Evolutionary conservation across 2,329 filamentous ascomycete genomes (phyloP), one percentile per base, ranked within the genome.

Genomic region (Aureobasidium namibiae): DNA sequence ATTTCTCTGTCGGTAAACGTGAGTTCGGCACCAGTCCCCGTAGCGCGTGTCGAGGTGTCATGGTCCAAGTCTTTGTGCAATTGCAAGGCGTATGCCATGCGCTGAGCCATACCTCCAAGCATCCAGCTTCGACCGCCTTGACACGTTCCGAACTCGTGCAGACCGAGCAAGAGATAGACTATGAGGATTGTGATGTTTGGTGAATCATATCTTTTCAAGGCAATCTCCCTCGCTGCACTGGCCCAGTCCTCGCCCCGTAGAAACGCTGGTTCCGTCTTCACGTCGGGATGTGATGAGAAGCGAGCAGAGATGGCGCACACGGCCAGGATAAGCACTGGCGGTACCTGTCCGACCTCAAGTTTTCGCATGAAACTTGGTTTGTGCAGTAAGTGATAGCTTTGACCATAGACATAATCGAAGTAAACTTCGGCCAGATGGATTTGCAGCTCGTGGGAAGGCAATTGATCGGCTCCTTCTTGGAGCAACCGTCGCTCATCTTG

Each of bases 361-460:
- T 90, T 90, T 61, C 92, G 83, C 88, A 97, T 96, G 71, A 95
- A 97, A 70, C 92, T 97, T 38, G 94, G 92, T 70, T 96, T 97
- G 74, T 99, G 94, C 10, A 99, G 82, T 21, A 99, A 77, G 64
- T 95, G 89, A 71, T 97, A 99, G 34, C 90, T 89, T 70, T 97
- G 94, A 9, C 94, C 94, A 69, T 99, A 97, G 0, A 97, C 83
- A 67, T 88, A 92, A 68, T 97, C 92, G 68, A 97, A 99, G 70
- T 95, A 99, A 0, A 96, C 85, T 67, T 97, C 92, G 18, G 92
- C 87, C 6, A 99, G 80, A 73, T 97, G 92, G 69, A 96, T 89
- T 70, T 97, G 94, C 13, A 96, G 83, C 41, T 96, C 92, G 69
- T 87, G 86, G 0, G 89, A 79, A 0, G 94, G 94, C 14, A 99